Evolutionary conservation across 2,329 filamentous ascomycete genomes (phyloP), one percentile per base, ranked within the genome.

Genomic region (Polytolypa hystricis): DNA sequence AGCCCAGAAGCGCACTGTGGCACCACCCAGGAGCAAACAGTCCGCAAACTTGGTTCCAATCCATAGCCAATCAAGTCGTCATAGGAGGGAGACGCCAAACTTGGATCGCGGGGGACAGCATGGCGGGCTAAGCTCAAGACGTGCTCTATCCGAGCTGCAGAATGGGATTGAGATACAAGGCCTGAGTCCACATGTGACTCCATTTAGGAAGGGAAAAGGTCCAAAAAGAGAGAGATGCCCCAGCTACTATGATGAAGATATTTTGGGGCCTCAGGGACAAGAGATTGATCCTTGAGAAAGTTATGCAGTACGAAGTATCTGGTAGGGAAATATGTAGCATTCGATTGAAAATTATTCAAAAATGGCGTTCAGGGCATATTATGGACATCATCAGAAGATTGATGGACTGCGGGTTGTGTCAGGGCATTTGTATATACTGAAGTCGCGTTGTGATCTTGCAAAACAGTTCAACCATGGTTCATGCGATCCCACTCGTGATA

Each of bases 211-310:
- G 25, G 36, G 39, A 18, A 33, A 25, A 30, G 39, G 31, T 10
- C 39, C 39, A 4, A 44, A 39, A 33, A 35, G 36, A 15, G 14
- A 16, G 1, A 36, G 42, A 30, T 39, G 35, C 14, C 21, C 25
- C 16, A 42, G 39, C 34, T 44, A 44, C 21, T 41, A 42, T 28
- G 39, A 44, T 20, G 33, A 39, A 34, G 42, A 44, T 29, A 33
- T 44, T 9, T 25, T 40, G 18, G 19, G 18, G 4, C 11, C 18
- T 16, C 6, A 32, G n/a, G n/a, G n/a, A n/a, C n/a, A n/a, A n/a
- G n/a, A n/a, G n/a, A n/a, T n/a, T n/a, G n/a, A n/a, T n/a, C n/a
- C n/a, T n/a, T n/a, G n/a, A n/a, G n/a, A n/a, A n/a, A n/a, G n/a
- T n/a, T n/a, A n/a, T n/a, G n/a, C n/a, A n/a, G n/a, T n/a, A n/a